Evolutionary conservation across 768 basidiomycete species (phyloP).

Genomic region (Butyriboletus loyo): DNA sequence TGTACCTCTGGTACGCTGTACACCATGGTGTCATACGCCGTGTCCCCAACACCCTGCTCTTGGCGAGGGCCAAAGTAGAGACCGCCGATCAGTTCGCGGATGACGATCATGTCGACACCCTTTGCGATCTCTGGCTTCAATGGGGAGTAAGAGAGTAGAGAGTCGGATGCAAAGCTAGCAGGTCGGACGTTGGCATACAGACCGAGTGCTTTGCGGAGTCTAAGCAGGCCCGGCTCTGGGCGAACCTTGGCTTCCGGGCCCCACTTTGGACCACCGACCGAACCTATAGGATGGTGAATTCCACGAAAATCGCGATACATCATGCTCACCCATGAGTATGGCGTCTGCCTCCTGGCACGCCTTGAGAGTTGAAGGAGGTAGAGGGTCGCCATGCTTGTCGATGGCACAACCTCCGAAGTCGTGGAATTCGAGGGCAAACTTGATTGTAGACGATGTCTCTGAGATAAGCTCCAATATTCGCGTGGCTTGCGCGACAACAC

Average conservation of each 20-base stretch:
- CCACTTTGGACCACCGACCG: conserved; percentile 99
- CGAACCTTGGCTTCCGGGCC: conserved; percentile 84
- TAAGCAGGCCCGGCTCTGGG: conserved; percentile 88
- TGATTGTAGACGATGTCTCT: conserved; percentile 55
- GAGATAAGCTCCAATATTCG: conserved; percentile 76
- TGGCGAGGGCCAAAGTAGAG: conserved; percentile 93
- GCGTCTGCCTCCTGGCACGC: conserved; percentile 95
- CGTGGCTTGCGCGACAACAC: conserved; percentile 82
- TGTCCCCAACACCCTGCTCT: conserved; percentile 71
- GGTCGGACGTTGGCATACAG: conserved; percentile 99
- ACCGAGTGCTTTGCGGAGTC: conserved; percentile 87
- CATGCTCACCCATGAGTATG: conserved; percentile 80
- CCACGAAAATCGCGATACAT: background rate
- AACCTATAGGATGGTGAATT: conserved; percentile 51
- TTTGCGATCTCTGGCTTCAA: conserved; percentile 78
- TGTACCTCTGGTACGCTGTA: conserved; percentile 91
- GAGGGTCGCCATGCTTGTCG: conserved; percentile 79
- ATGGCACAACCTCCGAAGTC: conserved; percentile 93
- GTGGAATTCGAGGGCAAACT: conserved; percentile 71
- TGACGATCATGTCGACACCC: conserved; percentile 88
- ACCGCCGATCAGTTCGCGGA: conserved; percentile 95
- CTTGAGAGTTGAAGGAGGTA: conserved; percentile 80
- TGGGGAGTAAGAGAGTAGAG: conserved; percentile 84
- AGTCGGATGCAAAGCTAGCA: conserved; percentile 90
- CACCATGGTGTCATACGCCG: conserved; percentile 89